Percentiles rank a stretch among this genome's conserved stretches.
phyloP scores from a whole-genome alignment of 257 asterid genomes.

The Fraxinus pennsylvanica region DNA sequence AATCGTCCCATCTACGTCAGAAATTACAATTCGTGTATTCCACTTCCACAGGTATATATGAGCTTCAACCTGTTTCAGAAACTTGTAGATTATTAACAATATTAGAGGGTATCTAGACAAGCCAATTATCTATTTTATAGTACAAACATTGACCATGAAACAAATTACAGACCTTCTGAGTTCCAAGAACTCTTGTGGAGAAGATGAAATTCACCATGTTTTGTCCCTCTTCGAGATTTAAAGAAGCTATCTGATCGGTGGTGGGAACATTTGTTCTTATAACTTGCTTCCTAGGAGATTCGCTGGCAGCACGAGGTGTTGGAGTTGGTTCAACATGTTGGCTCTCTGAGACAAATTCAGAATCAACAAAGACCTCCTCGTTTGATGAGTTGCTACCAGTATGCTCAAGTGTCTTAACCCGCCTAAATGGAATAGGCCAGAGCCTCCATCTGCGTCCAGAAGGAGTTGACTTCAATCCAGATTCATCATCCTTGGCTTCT shows the following conservation, averaged over 20 bases:
- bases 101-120: neutral
- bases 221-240: slow-evolving; percentile 92
- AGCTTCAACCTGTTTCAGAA: slow-evolving; percentile 82
- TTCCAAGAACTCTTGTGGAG: slow-evolving; percentile 90
- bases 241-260: slow-evolving; percentile 79
- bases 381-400: slow-evolving; percentile 47
- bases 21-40: slow-evolving; percentile 93
- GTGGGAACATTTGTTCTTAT: slow-evolving; percentile 90
- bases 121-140: neutral
- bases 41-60: slow-evolving; percentile 99
- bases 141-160: slow-evolving; percentile 18
- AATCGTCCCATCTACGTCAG: slow-evolving; percentile 98
- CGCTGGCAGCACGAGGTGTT: slow-evolving; percentile 33
- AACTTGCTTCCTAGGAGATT: slow-evolving; percentile 78
- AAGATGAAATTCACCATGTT: slow-evolving; percentile 81
- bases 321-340: slow-evolving; percentile 42
- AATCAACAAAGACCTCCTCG: slow-evolving; percentile 65
- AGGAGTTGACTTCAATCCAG: slow-evolving; percentile 47
- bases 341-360: slow-evolving; percentile 53
- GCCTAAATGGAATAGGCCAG: slow-evolving; percentile 92
- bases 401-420: slow-evolving; percentile 76
- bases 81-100: slow-evolving; percentile 5
- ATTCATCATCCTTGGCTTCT: slow-evolving; percentile 41
- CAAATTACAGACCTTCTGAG: slow-evolving; percentile 65
- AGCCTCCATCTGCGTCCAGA: slow-evolving; percentile 84